Base-by-base conservation (phyloP, 2,329 filamentous ascomycete genomes). In the Aaosphaeria pasadenensis region DNA sequence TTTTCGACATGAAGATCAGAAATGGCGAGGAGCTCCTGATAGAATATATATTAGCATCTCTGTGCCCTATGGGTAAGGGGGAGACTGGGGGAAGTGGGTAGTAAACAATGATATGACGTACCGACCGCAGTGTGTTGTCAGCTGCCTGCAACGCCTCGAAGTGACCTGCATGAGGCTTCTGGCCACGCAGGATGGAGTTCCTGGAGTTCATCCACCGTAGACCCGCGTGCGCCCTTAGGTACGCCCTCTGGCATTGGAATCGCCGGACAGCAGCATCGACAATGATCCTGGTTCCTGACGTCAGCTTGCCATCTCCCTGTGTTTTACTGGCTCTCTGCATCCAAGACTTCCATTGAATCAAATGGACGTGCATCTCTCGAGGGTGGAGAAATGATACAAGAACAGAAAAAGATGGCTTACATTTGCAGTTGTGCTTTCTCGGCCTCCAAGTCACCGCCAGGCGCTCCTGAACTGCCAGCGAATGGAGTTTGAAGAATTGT, bases 191-290 rank as follows among this genome's bases (percentile, higher is more conserved):
- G 13, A 81, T 66, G 46, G 74, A 72, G 31, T 73, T 67, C 30
- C 83, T 74, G 33, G 76, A 68, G 51, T 81, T 79, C 53, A 79
- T 73, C 83, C 83, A 86, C 58, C 82, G 73, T 50, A 78, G 70
- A 4, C 78, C 82, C 17, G 82, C 80, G 3, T 79, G 76, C 11
- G 79, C 79, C 52, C 77, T 76, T 4, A 85, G 73, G 56, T 84
- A 85, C 45, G 81, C 77, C 54, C 78, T 79, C 62, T 86, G 81
- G 42, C 81, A 82, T 60, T 78, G 77, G 66, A 85, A 84, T 4
- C 83, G 78, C 42, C 83, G 77, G 33, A 81, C 75, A 43, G 78
- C 77, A 36, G 81, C 78, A 60, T 86, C 83, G 42, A 78, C 69
- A 45, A 86, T 82, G 42, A 86, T 78, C 43, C 83, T 85, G 53